Evolutionary conservation across 2,329 filamentous ascomycete genomes (phyloP), one percentile per base, ranked within the genome.

Genomic region (Laburnicola sp.): DNA sequence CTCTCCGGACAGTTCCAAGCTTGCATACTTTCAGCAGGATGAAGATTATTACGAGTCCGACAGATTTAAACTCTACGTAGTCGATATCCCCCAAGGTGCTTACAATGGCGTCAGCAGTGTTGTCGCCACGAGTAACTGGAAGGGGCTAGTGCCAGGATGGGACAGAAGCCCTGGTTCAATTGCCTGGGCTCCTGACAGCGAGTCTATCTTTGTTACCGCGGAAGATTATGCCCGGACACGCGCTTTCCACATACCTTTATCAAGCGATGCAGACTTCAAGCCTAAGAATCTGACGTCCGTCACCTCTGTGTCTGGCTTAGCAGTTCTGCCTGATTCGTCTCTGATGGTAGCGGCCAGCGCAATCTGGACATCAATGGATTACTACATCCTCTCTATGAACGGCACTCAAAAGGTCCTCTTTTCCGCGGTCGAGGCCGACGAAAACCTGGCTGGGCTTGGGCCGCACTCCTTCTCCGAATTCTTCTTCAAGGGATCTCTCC

Each of bases 21-120:
- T 94, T 30, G 89, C 84, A 4, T 96, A 94, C 70, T 92, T 94
- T 87, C 82, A 84, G 58, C 81, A 82, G 55, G 80, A 83, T 48
- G 84, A 86, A 28, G 65, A 70, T 40, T 70, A 69, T 59, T 96
- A 96, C 68, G 91, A 97, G 74, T 84, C 87, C n/a, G 91, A 96
- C 74, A 86, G 87, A 66, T 80, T 84, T 45, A 80, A 84, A 40
- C 56, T 72, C 6, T 73, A 73, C 58, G 62, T 62, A 28, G 56
- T 69, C 26, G 69, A 71, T 45, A 57, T 73, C 30, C 25, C 28
- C 2, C 10, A 45, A 26, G 43, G 25, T 30, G 43, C 32, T 4
- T 45, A 45, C 39, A 58, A 50, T 8, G 47, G 59, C 26, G 57
- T 56, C 21, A 56, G 50, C 25, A 57, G 31, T 11, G 36, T 55